Evolutionary conservation across 805 yeast genomes (phyloP).

Genomic region (Candida ipomoeae): DNA sequence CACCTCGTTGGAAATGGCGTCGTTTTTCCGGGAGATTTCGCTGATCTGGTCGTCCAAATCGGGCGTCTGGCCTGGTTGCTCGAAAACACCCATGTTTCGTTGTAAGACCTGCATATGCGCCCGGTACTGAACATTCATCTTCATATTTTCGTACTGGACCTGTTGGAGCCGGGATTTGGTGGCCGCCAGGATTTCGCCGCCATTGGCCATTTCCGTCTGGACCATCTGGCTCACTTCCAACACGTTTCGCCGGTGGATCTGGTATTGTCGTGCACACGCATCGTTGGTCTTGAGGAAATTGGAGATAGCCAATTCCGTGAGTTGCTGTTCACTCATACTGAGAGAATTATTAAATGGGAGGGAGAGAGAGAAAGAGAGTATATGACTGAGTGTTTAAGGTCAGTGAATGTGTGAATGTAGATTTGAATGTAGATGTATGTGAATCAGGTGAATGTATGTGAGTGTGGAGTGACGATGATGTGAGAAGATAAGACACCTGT

Average conservation of each 20-base stretch:
- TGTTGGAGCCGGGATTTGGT: constrained; percentile 17
- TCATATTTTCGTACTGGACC: constrained; percentile 28
- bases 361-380: too few relatives aligned
- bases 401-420: too few relatives aligned
- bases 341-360: too few relatives aligned
- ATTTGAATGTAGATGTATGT: too few relatives aligned
- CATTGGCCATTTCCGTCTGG: constrained; percentile 8
- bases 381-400: too few relatives aligned
- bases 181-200: constrained; percentile 11
- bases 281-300: constrained; percentile 32
- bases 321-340: constrained; percentile 23
- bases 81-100: constrained; percentile 16
- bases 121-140: constrained; percentile 22
- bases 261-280: constrained; percentile 28
- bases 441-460: too few relatives aligned
- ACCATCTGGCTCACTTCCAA: constrained; percentile 9
- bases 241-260: constrained; percentile 30
- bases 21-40: constrained; percentile 16
- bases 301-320: constrained; percentile 29
- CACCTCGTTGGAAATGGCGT: constrained; percentile 18
- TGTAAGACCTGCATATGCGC: constrained; percentile 23
- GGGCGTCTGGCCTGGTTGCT: constrained; percentile 12
- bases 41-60: constrained; percentile 22
- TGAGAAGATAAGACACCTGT: too few relatives aligned
- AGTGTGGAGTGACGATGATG: too few relatives aligned